Base-by-base conservation (phyloP, 305 asterid genomes). In the Caryopteris hybrid region DNA sequence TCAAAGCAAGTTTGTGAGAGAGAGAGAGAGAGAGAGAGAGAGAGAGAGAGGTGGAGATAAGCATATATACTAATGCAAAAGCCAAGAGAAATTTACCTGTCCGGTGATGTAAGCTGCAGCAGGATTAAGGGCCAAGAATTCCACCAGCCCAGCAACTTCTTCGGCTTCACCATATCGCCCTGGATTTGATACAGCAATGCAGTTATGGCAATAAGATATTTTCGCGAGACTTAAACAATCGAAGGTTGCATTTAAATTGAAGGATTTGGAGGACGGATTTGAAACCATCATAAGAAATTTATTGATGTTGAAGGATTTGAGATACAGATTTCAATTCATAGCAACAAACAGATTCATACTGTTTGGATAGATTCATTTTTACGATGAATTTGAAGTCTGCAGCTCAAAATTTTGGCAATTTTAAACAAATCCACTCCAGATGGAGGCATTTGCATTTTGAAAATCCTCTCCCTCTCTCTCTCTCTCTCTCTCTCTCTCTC, bases 91-190 rank as follows among this genome's bases (percentile, higher is more conserved):
- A 27, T 31, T 23, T 11, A 92, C 97, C 97, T 90, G 97, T 75
- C 98, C 96, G 51, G 97, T 92, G 74, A 92, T 88, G 78, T 90
- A 90, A 68, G 78, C 77, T 68, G 97, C 94, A 1, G 94, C 92
- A 61, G 96, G 97, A 72, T 80, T 81, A 42, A 90, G 86, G 64
- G 95, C 95, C 85, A 92, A 74, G 86, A 90, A 90, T 71, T 92
- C 93, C 57, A 86, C 93, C 6, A 88, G 81, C 70, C 96, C 98
- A 64, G 94, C 97, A 77, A 92, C 87, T 75, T 92, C 97, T 77
- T 88, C 98, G 7, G 96, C 93, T 79, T 81, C 85, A 31, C 97
- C 98, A 46, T 88, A 90, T 73, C 98, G 79, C 74, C 94, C 97
- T 92, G 83, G 46, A 77, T 74, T 65, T 34, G 22, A 43, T 10